Evolutionary conservation across 306 rosid genomes (phyloP), one percentile per base, ranked within the genome.

Genomic region (Prunus campanulata): DNA sequence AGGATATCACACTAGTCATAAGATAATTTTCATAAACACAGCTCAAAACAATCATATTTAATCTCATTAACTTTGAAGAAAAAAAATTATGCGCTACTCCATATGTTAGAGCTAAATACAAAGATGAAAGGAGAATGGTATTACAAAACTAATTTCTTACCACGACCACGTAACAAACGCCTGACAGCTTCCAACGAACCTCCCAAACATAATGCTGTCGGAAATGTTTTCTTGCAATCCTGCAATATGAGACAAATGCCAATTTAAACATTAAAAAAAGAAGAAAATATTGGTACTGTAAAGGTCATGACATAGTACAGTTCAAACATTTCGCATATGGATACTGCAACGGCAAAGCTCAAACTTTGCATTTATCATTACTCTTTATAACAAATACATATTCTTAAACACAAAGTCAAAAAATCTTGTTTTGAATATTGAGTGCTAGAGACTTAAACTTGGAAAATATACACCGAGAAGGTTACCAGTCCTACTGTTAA

Each of bases 191-290:
- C 91, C 74, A 92, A 57, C 2, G 96, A 86, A 72, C 97, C 98
- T 30, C 98, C 98, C 72, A 90, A 81, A 81, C 97, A 94, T 75
- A 94, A 88, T 25, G 98, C 96, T 13, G 90, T 78, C 1, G 97
- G 96, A 80, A 94, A 94, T 75, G 88, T 77, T 86, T 86, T 94
- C 80, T 86, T 94, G 73, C 97, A 92, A 76, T 94, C 98, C 95
- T 93, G 57, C 47, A 61, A 79, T 68, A 69, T 66, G 32, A 61
- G 55, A 52, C 51, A 39, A 49, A 55, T 4, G 44, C n/a, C 16
- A 71, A 62, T 70, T 55, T 70, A 65, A 56, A 32, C 52, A 68
- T 72, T 35, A 35, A 52, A 56, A 22, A 20, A 9, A 32, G 20
- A 2, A 39, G 51, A 54, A 70, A 10, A 52, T 15, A 69, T 2